Evolutionary conservation across 768 basidiomycete genomes (phyloP).

Genomic region (Suillus decipiens): DNA sequence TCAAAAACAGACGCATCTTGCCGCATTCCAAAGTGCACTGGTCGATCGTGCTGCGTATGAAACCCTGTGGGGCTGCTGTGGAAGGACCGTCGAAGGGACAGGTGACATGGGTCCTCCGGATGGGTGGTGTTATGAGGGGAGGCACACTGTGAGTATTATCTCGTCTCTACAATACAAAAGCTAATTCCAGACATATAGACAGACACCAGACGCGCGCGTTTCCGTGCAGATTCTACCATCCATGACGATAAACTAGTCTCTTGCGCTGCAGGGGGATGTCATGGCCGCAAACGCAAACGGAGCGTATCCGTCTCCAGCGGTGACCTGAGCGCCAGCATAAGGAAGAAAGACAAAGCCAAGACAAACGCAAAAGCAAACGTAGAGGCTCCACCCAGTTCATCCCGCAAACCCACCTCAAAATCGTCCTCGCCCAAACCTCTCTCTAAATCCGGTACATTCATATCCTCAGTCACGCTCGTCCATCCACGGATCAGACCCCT

Average conservation of each 20-base stretch:
- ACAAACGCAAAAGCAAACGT: background rate
- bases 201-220: conserved; percentile 73
- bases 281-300: conserved; percentile 34
- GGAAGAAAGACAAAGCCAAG: conserved; percentile 16
- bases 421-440: conserved; percentile 16
- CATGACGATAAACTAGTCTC: conserved; percentile 66
- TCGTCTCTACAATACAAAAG: background rate
- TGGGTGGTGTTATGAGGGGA: conserved; percentile 86
- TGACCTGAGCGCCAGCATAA: conserved; percentile 21
- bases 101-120: conserved; percentile 84
- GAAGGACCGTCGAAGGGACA: conserved; percentile 67
- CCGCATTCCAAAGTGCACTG: conserved; percentile 67
- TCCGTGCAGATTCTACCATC: conserved; percentile 71
- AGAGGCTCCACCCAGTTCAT: conserved; percentile 12
- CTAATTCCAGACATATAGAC: conserved; percentile 42
- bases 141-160: conserved; percentile 55
- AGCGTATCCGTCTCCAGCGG: conserved; percentile 26
- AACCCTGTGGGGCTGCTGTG: conserved; percentile 76
- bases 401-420: conserved; percentile 16
- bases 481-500: conserved; percentile 13
- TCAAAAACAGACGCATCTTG: conserved; percentile 76
- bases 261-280: conserved; percentile 59
- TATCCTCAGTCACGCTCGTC: background rate
- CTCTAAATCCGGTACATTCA: conserved; percentile 8
- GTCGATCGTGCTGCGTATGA: conserved; percentile 64